phyloP scores from a whole-genome alignment of 306 rosid species.

The Prunus kanzakura region DNA sequence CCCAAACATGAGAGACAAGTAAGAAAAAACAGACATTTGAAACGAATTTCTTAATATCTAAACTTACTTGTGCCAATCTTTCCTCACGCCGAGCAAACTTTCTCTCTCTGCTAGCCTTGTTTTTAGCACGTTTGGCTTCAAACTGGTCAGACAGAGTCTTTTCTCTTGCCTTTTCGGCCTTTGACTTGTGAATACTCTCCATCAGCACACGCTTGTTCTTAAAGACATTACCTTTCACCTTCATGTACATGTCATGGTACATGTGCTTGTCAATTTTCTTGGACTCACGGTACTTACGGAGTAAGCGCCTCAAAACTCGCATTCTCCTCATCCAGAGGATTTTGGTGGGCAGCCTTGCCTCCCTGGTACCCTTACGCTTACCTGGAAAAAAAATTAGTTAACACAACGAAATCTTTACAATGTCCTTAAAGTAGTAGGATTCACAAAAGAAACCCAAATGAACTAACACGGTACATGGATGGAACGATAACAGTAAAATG shows the following conservation, averaged over 20 bases:
- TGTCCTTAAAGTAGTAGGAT: background rate
- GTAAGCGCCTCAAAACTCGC: constrained; percentile 50
- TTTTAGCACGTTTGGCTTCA: constrained; percentile 47
- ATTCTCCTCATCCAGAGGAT: constrained; percentile 60
- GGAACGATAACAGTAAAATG: background rate
- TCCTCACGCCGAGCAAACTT: constrained; percentile 46
- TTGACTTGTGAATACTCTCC: constrained; percentile 54
- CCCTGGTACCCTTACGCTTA: constrained; percentile 65
- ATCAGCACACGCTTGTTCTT: constrained; percentile 53
- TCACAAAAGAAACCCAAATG: background rate
- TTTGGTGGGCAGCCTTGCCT: constrained; percentile 61
- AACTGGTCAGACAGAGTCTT: constrained; percentile 46
- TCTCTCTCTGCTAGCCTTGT: constrained; percentile 53
- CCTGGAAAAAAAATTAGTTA: constrained; percentile 21
- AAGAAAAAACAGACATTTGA: background rate
- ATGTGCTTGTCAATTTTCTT: constrained; percentile 48
- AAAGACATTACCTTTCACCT: constrained; percentile 49
- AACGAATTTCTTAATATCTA: background rate
- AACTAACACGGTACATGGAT: background rate
- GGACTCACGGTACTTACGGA: constrained; percentile 43
- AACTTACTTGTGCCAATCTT: constrained; percentile 38
- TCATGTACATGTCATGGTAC: constrained; percentile 59
- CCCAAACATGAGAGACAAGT: too few relatives aligned
- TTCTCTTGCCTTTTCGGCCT: constrained; percentile 54
- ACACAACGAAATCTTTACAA: background rate